Conservation (phyloP, 1,284 basidiomycete species). For the Boletus sp. region DNA sequence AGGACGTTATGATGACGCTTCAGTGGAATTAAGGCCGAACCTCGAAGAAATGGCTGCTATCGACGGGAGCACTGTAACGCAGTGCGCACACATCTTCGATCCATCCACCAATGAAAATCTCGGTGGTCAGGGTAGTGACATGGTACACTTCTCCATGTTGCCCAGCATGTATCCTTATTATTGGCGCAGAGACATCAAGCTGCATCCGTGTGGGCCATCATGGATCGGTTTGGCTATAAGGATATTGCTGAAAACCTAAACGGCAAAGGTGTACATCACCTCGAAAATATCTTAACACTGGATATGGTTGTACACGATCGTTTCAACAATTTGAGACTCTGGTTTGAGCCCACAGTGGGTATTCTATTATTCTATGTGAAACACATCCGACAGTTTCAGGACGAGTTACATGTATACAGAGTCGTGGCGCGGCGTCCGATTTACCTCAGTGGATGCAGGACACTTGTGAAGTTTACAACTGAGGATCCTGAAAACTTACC, state of each 20-base stretch:
- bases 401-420: not conserved
- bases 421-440: not conserved
- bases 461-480: not conserved
- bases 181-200: not conserved
- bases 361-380: not conserved
- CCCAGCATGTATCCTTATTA: not conserved
- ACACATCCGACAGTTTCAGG: not conserved
- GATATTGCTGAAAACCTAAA: not conserved
- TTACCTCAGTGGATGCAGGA: not conserved
- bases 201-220: not conserved
- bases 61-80: not conserved
- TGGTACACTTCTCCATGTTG: not conserved
- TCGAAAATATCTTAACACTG: not conserved
- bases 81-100: not conserved
- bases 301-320: not conserved
- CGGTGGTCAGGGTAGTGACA: not conserved
- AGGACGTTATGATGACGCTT: not conserved
- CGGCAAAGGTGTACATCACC: not conserved
- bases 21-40: not conserved
- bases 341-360: conserved; percentile 4
- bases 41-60: not conserved
- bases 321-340: not conserved
- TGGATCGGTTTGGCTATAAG: not conserved
- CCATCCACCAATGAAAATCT: not conserved
- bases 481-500: conserved; percentile 1